Evolutionary conservation across 2,329 filamentous ascomycete genomes (phyloP).

Genomic region (Colletotrichum simmondsii): DNA sequence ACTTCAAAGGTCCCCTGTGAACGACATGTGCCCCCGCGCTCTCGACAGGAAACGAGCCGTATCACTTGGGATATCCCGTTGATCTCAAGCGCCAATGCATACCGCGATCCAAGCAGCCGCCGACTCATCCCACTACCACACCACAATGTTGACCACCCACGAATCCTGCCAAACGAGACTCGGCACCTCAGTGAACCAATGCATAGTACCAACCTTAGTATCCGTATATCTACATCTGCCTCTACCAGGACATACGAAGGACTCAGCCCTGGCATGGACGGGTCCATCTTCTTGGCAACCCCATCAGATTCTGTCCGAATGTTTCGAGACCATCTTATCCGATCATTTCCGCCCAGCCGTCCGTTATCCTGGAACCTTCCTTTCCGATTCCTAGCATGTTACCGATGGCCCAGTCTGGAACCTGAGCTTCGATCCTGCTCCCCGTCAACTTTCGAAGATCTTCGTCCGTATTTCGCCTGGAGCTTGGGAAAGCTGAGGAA

Average conservation of each 20-base stretch:
- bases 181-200: not conserved
- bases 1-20: not conserved
- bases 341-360: conserved; percentile 3
- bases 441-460: conserved; percentile 5
- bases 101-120: not conserved
- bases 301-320: conserved; percentile 20
- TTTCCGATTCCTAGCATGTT: conserved; percentile 14
- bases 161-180: not conserved
- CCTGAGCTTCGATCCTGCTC: not conserved
- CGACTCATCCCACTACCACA: conserved; percentile 30
- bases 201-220: not conserved
- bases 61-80: not conserved
- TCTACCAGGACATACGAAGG: not conserved
- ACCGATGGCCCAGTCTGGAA: not conserved
- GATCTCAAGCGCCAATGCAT: not conserved
- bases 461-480: conserved; percentile 12
- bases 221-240: not conserved
- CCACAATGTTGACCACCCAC: not conserved
- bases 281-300: conserved; percentile 11
- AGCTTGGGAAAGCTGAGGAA: conserved; percentile 13
- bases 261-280: not conserved
- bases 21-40: not conserved
- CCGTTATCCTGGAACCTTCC: conserved; percentile 5
- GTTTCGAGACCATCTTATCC: conserved; percentile 13
- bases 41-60: conserved; percentile 2